Percentiles rank a stretch among this genome's conserved stretches.
phyloP scores from a whole-genome alignment of 1,284 basidiomycete genomes.

The Malassezia psittaci region DNA sequence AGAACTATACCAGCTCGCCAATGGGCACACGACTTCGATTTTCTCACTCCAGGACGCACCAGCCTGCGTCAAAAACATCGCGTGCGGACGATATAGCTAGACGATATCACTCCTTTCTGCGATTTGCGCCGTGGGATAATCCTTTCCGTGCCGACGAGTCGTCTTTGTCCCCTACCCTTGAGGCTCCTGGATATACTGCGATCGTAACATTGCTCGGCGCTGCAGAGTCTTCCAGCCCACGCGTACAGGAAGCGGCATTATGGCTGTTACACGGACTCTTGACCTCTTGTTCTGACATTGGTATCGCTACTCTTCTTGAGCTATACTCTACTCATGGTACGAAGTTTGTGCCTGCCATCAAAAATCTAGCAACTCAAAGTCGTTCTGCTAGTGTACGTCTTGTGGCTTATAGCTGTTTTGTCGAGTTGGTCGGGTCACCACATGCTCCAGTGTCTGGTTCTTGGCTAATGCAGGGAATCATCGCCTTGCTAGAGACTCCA shows the following conservation, averaged over 20 bases:
- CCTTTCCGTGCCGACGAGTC: conserved; percentile 3
- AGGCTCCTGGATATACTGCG: background rate
- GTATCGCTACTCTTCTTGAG: conserved; percentile 19
- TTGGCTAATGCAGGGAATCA: conserved; percentile 30
- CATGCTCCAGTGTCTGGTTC: conserved; percentile 32
- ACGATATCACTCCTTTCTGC: background rate
- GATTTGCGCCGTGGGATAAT: background rate
- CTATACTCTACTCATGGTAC: conserved; percentile 22
- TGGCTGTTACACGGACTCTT: conserved; percentile 31
- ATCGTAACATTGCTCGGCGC: conserved; percentile 25
- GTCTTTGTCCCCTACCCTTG: background rate
- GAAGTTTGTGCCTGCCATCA: background rate
- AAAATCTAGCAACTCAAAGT: conserved; percentile 4
- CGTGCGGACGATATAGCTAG: background rate
- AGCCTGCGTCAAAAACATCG: background rate
- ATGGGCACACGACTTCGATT: background rate
- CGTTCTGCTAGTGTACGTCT: conserved; percentile 28
- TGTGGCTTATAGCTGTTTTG: conserved; percentile 34
- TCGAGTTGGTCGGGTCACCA: conserved; percentile 34
- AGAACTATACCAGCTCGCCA: background rate
- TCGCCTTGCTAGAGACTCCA: conserved; percentile 29
- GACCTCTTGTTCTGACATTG: conserved; percentile 19
- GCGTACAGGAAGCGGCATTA: conserved; percentile 34
- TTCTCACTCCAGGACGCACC: background rate
- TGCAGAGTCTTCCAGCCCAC: conserved; percentile 29